These are phyloP conservation scores for Obba rivulosa DNA, from an alignment of 768 basidiomycete species.

Conservation along the genomic window DNA sequence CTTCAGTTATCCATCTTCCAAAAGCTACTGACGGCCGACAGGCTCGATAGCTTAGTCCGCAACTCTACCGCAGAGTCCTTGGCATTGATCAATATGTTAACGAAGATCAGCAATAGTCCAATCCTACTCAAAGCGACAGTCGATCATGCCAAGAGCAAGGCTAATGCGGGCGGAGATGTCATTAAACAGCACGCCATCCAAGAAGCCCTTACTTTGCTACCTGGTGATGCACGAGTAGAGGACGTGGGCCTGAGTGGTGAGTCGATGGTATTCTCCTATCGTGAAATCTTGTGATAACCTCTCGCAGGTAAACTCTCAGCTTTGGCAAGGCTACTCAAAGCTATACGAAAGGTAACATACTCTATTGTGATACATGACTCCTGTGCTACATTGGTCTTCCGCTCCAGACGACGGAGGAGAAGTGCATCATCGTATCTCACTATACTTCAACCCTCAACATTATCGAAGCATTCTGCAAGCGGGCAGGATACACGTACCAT, in stretches of 20 bases:
- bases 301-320: constrained; percentile 66
- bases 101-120: constrained; percentile 92
- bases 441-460: constrained; percentile 94
- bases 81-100: constrained; percentile 72
- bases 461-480: constrained; percentile 80
- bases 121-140: constrained; percentile 77
- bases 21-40: constrained; percentile 67
- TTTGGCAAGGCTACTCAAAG: constrained; percentile 56
- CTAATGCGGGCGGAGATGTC: constrained; percentile 27
- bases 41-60: constrained; percentile 62
- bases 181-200: constrained; percentile 45
- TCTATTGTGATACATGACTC: neutral
- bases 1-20: constrained; percentile 78
- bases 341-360: constrained; percentile 52
- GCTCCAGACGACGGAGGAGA: constrained; percentile 74
- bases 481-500: constrained; percentile 68
- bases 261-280: constrained; percentile 6
- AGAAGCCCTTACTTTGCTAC: constrained; percentile 60
- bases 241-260: constrained; percentile 80
- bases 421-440: constrained; percentile 95
- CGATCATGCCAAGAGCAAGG: constrained; percentile 49
- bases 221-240: constrained; percentile 51
- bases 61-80: constrained; percentile 74
- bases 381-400: too few species aligned
- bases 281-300: neutral